Percentiles rank a stretch among this genome's conserved stretches.
These are phyloP conservation scores for Cryptococcus amylolentus DNA, from an alignment of 1,284 basidiomycete species.

Conservation along the genomic window DNA sequence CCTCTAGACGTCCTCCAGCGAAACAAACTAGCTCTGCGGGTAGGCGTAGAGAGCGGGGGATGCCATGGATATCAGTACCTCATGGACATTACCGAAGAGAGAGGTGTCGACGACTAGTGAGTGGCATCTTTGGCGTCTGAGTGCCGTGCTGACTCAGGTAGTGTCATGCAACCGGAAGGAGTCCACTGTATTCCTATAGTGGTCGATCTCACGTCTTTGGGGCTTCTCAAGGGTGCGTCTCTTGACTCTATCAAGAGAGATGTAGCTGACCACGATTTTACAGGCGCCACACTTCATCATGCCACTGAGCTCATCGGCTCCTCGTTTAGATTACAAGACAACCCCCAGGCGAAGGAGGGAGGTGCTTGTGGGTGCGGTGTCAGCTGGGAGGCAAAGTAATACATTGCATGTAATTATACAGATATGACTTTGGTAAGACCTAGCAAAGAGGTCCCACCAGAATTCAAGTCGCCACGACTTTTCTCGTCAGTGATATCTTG, in stretches of 20 bases:
- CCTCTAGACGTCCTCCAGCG: conserved; percentile 35
- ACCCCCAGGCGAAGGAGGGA: conserved; percentile 57
- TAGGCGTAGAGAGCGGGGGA: conserved; percentile 56
- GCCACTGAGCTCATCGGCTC: conserved; percentile 59
- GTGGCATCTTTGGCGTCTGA: conserved; percentile 16
- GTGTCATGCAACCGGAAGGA: conserved; percentile 39
- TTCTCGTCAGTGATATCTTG: too few species aligned
- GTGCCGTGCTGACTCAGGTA: conserved; percentile 6
- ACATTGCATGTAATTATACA: background rate
- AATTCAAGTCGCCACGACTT: too few species aligned
- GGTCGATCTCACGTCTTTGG: conserved; percentile 45
- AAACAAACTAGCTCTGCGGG: conserved; percentile 50
- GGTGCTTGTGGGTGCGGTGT: conserved; percentile 58
- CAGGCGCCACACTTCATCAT: conserved; percentile 56
- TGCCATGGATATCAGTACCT: conserved; percentile 61
- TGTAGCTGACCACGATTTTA: conserved; percentile 18
- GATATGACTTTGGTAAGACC: too few species aligned
- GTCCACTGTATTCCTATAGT: conserved; percentile 45
- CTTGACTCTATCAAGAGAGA: background rate
- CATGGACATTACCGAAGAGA: conserved; percentile 53
- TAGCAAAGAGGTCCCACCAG: too few species aligned
- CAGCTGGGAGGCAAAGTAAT: conserved; percentile 48
- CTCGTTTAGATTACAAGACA: conserved; percentile 55
- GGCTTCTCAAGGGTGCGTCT: conserved; percentile 44
- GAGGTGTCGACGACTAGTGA: conserved; percentile 55